Percentiles rank a stretch among this genome's conserved stretches.
Conservation (phyloP, 495 filamentous ascomycete genomes). For the Trichocladium uniseriatum region DNA sequence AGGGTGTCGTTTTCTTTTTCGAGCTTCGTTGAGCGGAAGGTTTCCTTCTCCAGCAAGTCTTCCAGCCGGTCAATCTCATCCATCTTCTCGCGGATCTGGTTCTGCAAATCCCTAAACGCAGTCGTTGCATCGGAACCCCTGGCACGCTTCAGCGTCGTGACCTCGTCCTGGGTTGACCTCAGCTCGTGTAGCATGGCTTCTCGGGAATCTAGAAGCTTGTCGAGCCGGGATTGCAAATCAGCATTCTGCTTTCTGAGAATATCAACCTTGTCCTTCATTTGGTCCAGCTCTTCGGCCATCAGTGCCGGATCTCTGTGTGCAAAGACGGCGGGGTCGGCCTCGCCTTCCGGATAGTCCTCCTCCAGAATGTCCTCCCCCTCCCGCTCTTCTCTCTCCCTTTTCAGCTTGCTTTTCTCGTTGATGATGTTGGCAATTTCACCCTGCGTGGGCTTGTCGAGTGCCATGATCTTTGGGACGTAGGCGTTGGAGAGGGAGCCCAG, state of each 20-base stretch:
- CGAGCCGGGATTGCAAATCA: constrained; percentile 25
- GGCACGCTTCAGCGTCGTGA: constrained; percentile 21
- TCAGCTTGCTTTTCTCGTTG: constrained; percentile 22
- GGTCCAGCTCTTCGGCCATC: constrained; percentile 27
- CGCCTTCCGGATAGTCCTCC: constrained; percentile 7
- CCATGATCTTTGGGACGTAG: constrained; percentile 42
- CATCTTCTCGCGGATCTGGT: constrained; percentile 33
- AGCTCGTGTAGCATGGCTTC: constrained; percentile 24
- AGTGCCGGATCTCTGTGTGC: constrained; percentile 23
- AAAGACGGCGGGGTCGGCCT: constrained; percentile 10
- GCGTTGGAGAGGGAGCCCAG: constrained; percentile 44
- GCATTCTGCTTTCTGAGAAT: constrained; percentile 26
- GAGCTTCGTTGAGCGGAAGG: constrained; percentile 19
- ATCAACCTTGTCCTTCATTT: constrained; percentile 22
- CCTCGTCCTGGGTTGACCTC: constrained; percentile 21
- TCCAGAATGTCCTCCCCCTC: constrained; percentile 16
- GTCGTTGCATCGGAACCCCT: constrained; percentile 20
- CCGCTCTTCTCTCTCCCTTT: constrained; percentile 22
- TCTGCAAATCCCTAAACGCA: constrained; percentile 30
- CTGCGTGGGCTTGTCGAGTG: constrained; percentile 26
- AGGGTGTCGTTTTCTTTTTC: constrained; percentile 39
- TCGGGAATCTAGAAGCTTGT: constrained; percentile 26
- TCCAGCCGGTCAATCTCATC: constrained; percentile 30
- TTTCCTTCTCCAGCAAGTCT: constrained; percentile 30
- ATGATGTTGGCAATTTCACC: constrained; percentile 28